These are phyloP conservation scores for Pseudogymnoascus sp. DNA, from an alignment of 2,329 filamentous ascomycete species.

Conservation along the genomic window DNA sequence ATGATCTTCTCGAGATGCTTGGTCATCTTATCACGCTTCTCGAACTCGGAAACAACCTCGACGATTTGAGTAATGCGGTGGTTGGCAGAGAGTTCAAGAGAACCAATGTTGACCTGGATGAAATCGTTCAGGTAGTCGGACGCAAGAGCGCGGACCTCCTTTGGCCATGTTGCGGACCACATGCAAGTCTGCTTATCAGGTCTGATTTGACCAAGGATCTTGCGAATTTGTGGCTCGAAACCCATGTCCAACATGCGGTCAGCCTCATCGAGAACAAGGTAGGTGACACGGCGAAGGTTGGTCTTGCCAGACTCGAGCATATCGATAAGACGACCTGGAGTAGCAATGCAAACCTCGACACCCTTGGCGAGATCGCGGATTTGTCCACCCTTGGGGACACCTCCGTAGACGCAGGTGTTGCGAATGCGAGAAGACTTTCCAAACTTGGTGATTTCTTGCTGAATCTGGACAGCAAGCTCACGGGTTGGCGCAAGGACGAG, in stretches of 20 bases:
- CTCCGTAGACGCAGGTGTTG: conserved; percentile 98
- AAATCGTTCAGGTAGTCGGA: conserved; percentile 89
- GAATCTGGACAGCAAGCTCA: conserved; percentile 97
- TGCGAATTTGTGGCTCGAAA: conserved; percentile 99
- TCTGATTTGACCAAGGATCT: conserved; percentile 95
- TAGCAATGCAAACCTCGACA: conserved; percentile 98
- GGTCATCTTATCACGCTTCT: conserved; percentile 96
- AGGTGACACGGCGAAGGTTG: conserved; percentile 95
- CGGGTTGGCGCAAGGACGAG: conserved; percentile 92
- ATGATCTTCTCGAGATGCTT: conserved; percentile 97
- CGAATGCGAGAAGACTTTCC: conserved; percentile 96
- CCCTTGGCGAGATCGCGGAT: conserved; percentile 91
- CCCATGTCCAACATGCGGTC: conserved; percentile 99
- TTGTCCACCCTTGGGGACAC: conserved; percentile 95
- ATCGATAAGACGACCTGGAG: conserved; percentile 93
- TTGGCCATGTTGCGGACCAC: conserved; percentile 99
- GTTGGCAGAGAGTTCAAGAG: conserved; percentile 92
- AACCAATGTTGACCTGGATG: conserved; percentile 98
- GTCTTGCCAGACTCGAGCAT: conserved; percentile 98
- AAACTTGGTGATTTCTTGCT: conserved; percentile 97
- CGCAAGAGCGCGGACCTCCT: conserved; percentile 90
- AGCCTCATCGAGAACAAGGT: conserved; percentile 96
- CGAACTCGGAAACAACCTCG: conserved; percentile 90
- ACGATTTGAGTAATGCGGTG: conserved; percentile 97
- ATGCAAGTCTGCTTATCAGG: conserved; percentile 98